Evolutionary conservation across 1,284 basidiomycete genomes (phyloP).

Genomic region (Cryptococcus floricola): DNA sequence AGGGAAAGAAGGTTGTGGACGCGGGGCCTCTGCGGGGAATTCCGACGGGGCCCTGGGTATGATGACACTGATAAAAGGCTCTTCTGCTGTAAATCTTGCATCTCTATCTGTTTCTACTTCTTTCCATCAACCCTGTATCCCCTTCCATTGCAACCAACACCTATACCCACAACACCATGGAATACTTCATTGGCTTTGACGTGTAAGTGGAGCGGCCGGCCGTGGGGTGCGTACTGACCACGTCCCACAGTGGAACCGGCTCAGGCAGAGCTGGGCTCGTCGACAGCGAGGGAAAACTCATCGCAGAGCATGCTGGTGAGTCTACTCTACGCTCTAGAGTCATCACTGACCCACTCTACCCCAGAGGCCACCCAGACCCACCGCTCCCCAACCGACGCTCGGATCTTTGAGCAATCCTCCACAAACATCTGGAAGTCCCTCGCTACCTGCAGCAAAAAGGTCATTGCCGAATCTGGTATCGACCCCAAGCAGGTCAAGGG

Average conservation of each 20-base stretch:
- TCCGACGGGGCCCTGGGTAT: no score
- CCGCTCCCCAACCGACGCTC: conserved; percentile 76
- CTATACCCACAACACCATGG: conserved; percentile 4
- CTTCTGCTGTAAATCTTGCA: no score
- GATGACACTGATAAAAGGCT: no score
- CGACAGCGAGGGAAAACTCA: conserved; percentile 66
- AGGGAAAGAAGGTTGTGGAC: no score
- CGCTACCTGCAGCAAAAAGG: conserved; percentile 63
- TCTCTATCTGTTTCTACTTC: no score
- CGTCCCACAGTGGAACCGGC: conserved; percentile 68
- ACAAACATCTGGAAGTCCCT: conserved; percentile 82
- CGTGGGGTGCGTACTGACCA: neutral
- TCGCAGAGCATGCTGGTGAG: conserved; percentile 55
- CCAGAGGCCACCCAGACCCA: conserved; percentile 75
- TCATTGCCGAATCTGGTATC: conserved; percentile 61
- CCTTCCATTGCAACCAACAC: no score
- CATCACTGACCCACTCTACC: neutral
- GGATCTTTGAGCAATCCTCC: conserved; percentile 81
- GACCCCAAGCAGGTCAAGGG: conserved; percentile 70
- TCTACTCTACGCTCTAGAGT: neutral
- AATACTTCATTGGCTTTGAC: conserved; percentile 58
- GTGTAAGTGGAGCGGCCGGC: conserved; percentile 48
- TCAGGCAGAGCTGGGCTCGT: conserved; percentile 87
- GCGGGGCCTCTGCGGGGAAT: no score
- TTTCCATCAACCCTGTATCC: no score